These are phyloP conservation scores for Arthrobotrys conoides DNA, from an alignment of 2,329 filamentous ascomycete genomes.

Conservation along the genomic window DNA sequence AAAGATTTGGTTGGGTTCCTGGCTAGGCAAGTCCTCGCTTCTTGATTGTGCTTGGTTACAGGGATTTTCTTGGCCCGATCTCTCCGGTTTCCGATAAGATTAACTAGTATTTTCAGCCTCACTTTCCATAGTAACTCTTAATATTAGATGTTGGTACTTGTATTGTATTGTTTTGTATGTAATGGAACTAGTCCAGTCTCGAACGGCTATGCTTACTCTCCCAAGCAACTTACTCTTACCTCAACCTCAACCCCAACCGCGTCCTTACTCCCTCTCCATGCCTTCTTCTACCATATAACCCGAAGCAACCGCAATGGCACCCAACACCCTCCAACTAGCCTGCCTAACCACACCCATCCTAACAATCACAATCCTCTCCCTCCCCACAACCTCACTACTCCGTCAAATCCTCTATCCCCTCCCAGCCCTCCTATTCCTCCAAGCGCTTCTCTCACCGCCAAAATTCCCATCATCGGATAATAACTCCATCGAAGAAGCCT, in stretches of 20 bases:
- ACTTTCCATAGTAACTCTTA: too few relatives aligned
- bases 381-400: conserved; percentile 14
- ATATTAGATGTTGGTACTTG: too few relatives aligned
- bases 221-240: too few relatives aligned
- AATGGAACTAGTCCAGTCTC: too few relatives aligned
- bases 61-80: not conserved
- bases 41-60: not conserved
- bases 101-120: not conserved
- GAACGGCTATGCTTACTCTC: too few relatives aligned
- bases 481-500: conserved; percentile 1
- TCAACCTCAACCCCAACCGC: too few relatives aligned
- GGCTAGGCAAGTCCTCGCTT: not conserved
- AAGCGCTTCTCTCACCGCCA: conserved; percentile 21
- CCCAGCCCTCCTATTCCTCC: conserved; percentile 15
- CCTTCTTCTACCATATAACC: too few relatives aligned
- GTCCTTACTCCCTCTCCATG: too few relatives aligned
- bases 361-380: conserved; percentile 25
- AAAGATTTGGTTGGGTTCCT: not conserved
- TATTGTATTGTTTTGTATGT: too few relatives aligned
- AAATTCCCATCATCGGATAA: not conserved
- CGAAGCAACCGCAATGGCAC: not conserved
- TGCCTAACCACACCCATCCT: conserved; percentile 20
- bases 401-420: conserved; percentile 24
- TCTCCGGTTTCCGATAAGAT: not conserved
- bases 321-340: conserved; percentile 13